Evolutionary conservation across 2,329 filamentous ascomycete genomes (phyloP), one percentile per base, ranked within the genome.

Genomic region (Coniella vitis): DNA sequence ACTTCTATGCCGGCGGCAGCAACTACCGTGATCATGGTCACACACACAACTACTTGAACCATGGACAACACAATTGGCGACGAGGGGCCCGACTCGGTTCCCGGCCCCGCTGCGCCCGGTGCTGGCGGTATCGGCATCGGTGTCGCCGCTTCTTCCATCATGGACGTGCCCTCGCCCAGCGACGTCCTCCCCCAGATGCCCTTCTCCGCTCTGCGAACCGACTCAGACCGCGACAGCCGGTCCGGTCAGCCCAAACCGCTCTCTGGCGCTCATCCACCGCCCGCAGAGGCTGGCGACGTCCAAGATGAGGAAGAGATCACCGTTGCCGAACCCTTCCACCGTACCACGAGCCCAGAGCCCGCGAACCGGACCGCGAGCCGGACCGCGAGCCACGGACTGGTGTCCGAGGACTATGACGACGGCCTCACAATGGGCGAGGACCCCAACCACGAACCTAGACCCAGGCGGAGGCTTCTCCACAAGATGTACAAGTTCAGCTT

Each of bases 401-500:
- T 47, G 4, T 54, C 53, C 7, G 42, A 51, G 39, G 58, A 58
- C 34, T 58, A 59, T n/a, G 55, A 55, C 46, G 56, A 57, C 9
- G 58, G 49, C 22, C 53, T 7, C 44, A 54, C 22, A 54, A 60
- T 19, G 54, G 59, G 32, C 5, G 62, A 66, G 29, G 58, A 60
- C 13, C 63, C 63, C 19, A 64, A 68, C 16, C 62, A 63, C 14
- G 62, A 60, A 13, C 38, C 39, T 35, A 25, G 48, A 35, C 44
- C 52, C n/a, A 55, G 55, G 35, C 53, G 58, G n/a, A 66, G 69
- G 19, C 57, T 71, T 16, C 65, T 73, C 38, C 75, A 77, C 65
- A 79, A 78, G 63, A 95, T 98, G 89, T 90, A 96, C 72, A 94
- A 93, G 61, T 97, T 95, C 67, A 93, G 87, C n/a, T 71, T 98